These are phyloP conservation scores for Pichia sp. DNA, from an alignment of 1,139 yeast genomes.

Conservation along the genomic window DNA sequence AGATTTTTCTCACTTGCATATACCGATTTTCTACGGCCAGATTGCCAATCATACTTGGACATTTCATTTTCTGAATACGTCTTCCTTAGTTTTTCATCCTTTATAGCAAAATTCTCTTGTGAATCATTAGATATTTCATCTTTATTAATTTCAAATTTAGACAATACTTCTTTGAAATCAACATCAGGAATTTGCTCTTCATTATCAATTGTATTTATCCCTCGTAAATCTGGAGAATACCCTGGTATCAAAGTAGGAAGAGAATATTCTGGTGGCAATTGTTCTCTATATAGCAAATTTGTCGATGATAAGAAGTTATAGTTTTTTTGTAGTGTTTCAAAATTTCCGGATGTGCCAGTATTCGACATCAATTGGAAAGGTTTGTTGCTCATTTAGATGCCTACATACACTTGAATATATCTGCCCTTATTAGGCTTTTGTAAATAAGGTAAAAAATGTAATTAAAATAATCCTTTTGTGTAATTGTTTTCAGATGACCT, in stretches of 20 bases:
- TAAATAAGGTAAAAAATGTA: too few species aligned
- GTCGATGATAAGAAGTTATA: constrained; percentile 11
- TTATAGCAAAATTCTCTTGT: neutral
- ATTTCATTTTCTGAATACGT: constrained; percentile 54
- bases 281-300: constrained; percentile 9
- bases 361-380: too few species aligned
- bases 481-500: too few species aligned
- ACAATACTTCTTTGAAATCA: constrained; percentile 18
- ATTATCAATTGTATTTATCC: constrained; percentile 24
- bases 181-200: constrained; percentile 25
- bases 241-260: constrained; percentile 20
- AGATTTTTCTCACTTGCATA: neutral
- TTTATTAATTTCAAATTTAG: constrained; percentile 5
- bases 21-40: constrained; percentile 19
- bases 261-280: constrained; percentile 12
- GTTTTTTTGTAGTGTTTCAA: neutral
- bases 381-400: too few species aligned
- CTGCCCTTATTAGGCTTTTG: too few species aligned
- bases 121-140: neutral
- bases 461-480: too few species aligned
- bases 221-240: constrained; percentile 17
- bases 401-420: too few species aligned
- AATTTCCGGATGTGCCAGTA: too few species aligned
- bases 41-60: constrained; percentile 40
- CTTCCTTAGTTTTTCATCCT: constrained; percentile 30